Evolutionary conservation across 2,329 filamentous ascomycete species (phyloP).

Genomic region (Fusarium fujikuroi): DNA sequence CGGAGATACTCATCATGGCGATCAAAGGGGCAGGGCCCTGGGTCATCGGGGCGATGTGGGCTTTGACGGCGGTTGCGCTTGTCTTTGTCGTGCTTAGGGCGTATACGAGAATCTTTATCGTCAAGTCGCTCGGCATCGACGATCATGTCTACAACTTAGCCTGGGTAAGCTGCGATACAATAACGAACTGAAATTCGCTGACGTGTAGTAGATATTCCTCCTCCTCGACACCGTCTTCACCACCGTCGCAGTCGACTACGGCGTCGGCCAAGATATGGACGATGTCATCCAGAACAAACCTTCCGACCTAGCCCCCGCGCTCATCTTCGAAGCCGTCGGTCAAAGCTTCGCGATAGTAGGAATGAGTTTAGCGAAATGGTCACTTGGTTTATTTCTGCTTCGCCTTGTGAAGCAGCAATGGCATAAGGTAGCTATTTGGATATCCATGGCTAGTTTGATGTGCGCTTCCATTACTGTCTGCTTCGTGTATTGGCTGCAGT

Average conservation of each 20-base stretch:
- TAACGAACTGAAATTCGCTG: neutral
- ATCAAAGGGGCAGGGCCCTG: slow-evolving; percentile 34
- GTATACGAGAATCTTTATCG: slow-evolving; percentile 50
- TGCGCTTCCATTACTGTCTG: slow-evolving; percentile 27
- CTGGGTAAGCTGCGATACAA: slow-evolving; percentile 8
- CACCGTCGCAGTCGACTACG: slow-evolving; percentile 45
- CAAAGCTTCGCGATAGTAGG: slow-evolving; percentile 53
- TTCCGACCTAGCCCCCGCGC: slow-evolving; percentile 39
- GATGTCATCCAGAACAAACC: slow-evolving; percentile 35
- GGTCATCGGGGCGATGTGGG: slow-evolving; percentile 45
- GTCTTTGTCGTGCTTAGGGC: slow-evolving; percentile 49
- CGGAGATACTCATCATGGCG: slow-evolving; percentile 10
- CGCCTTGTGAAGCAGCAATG: slow-evolving; percentile 49
- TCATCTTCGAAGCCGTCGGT: slow-evolving; percentile 47
- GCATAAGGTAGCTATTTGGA: slow-evolving; percentile 52
- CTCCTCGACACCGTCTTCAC: slow-evolving; percentile 49
- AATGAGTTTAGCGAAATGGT: slow-evolving; percentile 53
- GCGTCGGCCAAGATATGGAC: slow-evolving; percentile 49
- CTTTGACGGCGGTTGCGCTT: slow-evolving; percentile 37
- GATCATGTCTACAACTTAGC: slow-evolving; percentile 49
- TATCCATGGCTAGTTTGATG: slow-evolving; percentile 40
- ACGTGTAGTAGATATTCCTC: slow-evolving; percentile 35
- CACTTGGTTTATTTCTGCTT: slow-evolving; percentile 53
- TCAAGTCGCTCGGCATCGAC: slow-evolving; percentile 48
- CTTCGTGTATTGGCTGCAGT: slow-evolving; percentile 33